phyloP scores from a whole-genome alignment of 495 filamentous ascomycete genomes.

The Talaromyces proteolyticus region DNA sequence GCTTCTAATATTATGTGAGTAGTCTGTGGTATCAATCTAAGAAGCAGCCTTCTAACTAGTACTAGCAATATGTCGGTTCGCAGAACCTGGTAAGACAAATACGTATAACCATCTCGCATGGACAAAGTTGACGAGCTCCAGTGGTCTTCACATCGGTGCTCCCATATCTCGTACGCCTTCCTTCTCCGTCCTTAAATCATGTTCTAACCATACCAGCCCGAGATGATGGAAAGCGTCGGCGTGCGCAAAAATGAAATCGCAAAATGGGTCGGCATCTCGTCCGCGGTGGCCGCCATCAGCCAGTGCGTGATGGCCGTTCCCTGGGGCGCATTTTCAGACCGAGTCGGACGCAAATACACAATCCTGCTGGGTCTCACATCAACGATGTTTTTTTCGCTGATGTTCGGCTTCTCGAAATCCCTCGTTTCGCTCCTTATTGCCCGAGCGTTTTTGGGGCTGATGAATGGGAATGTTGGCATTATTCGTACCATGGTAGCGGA shows the following conservation, averaged over 20 bases:
- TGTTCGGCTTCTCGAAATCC: slow-evolving; percentile 73
- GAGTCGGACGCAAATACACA: slow-evolving; percentile 65
- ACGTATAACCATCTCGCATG: background rate
- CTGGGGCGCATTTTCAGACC: slow-evolving; percentile 77
- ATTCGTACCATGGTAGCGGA: slow-evolving; percentile 79
- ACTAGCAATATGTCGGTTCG: slow-evolving; percentile 65
- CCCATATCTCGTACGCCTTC: slow-evolving; percentile 62
- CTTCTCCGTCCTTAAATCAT: too few species aligned
- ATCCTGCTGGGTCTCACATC: slow-evolving; percentile 64
- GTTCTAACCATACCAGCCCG: slow-evolving; percentile 42
- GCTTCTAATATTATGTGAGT: slow-evolving; percentile 60
- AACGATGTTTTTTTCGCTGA: slow-evolving; percentile 65
- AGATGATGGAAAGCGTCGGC: slow-evolving; percentile 78
- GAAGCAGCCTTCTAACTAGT: background rate
- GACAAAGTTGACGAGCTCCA: slow-evolving; percentile 9
- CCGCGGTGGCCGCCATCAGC: slow-evolving; percentile 64
- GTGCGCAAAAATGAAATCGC: slow-evolving; percentile 67
- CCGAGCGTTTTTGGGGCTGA: slow-evolving; percentile 60
- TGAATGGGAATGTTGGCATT: slow-evolving; percentile 76
- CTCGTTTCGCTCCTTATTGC: slow-evolving; percentile 66
- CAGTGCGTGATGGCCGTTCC: slow-evolving; percentile 69
- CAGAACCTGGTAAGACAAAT: slow-evolving; percentile 57
- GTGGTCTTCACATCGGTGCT: slow-evolving; percentile 78
- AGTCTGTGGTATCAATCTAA: background rate
- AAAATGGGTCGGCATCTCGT: slow-evolving; percentile 69